Conservation (phyloP, 805 yeast genomes). For the Nakazawaea siamensis region DNA sequence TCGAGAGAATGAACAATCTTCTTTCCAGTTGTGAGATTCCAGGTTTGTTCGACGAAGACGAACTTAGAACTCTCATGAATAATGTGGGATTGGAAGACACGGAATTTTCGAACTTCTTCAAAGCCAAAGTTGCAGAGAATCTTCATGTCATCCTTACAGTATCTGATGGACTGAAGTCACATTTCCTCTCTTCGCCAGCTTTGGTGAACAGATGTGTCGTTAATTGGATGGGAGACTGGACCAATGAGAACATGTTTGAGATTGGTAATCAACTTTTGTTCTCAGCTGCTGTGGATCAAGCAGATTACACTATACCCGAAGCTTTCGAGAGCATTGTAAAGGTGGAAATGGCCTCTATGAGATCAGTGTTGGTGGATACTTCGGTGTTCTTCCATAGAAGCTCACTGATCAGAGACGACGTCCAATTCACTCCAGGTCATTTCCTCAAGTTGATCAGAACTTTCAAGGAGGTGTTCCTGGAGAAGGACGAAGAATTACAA, state of each 20-base stretch:
- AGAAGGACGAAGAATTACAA: slow-evolving; percentile 42
- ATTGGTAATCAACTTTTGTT: slow-evolving; percentile 35
- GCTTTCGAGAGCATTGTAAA: slow-evolving; percentile 9
- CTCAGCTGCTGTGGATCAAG: slow-evolving; percentile 44
- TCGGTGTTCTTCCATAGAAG: slow-evolving; percentile 38
- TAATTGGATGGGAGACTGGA: slow-evolving; percentile 88
- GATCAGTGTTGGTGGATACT: slow-evolving; percentile 39
- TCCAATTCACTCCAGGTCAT: slow-evolving; percentile 40
- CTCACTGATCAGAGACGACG: slow-evolving; percentile 7
- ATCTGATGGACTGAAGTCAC: slow-evolving; percentile 22
- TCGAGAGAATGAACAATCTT: slow-evolving; percentile 90
- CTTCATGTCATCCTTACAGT: slow-evolving; percentile 80
- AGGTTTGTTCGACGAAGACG: slow-evolving; percentile 78
- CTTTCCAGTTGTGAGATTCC: slow-evolving; percentile 91
- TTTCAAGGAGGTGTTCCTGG: slow-evolving; percentile 33
- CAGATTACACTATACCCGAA: slow-evolving; percentile 29
- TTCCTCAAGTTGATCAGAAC: slow-evolving; percentile 41
- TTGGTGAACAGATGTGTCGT: slow-evolving; percentile 83
- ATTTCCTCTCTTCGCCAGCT: slow-evolving; percentile 74
- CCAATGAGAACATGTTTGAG: slow-evolving; percentile 34
- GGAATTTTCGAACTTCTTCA: slow-evolving; percentile 64
- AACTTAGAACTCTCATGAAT: slow-evolving; percentile 40
- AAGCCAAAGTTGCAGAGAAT: slow-evolving; percentile 54
- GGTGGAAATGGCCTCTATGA: slow-evolving; percentile 12
- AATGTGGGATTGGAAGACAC: slow-evolving; percentile 59